phyloP scores from a whole-genome alignment of 208 protist species.

The Trypanosoma brucei region DNA sequence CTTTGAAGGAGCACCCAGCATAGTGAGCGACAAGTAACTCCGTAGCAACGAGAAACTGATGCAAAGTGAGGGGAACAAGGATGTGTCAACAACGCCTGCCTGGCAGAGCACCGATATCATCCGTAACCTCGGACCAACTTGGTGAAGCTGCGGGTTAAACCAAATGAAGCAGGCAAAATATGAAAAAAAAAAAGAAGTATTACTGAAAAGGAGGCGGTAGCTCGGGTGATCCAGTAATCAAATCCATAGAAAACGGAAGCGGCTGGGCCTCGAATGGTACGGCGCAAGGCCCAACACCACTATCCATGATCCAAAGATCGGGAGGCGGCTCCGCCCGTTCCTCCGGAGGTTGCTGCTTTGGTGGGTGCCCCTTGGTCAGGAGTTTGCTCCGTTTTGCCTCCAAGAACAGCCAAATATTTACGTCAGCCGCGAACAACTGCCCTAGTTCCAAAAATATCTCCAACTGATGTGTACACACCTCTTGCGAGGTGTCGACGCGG shows the following conservation, averaged over 20 bases:
- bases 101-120: no score
- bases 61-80: no score
- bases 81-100: no score
- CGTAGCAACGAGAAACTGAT: no score
- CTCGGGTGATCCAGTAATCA: slow-evolving; percentile 9
- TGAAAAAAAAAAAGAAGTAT: slow-evolving; percentile 14
- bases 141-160: no score
- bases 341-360: slow-evolving; percentile 4
- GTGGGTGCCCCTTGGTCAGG: no score
- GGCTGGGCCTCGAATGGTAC: slow-evolving; percentile 23
- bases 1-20: no score
- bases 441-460: slow-evolving; percentile 28
- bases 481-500: neutral
- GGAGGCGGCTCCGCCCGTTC: neutral
- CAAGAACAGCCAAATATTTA: slow-evolving; percentile 25
- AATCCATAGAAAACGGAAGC: slow-evolving; percentile 23
- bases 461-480: slow-evolving; percentile 4
- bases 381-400: slow-evolving; percentile 9
- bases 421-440: slow-evolving; percentile 29
- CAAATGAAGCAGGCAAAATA: no score
- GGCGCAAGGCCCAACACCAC: neutral
- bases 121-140: no score
- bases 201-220: slow-evolving; percentile 6
- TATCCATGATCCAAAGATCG: neutral
- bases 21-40: no score